Evolutionary conservation across 176 grass and related monocot genomes (phyloP).

Genomic region (Musa troglodytarum): DNA sequence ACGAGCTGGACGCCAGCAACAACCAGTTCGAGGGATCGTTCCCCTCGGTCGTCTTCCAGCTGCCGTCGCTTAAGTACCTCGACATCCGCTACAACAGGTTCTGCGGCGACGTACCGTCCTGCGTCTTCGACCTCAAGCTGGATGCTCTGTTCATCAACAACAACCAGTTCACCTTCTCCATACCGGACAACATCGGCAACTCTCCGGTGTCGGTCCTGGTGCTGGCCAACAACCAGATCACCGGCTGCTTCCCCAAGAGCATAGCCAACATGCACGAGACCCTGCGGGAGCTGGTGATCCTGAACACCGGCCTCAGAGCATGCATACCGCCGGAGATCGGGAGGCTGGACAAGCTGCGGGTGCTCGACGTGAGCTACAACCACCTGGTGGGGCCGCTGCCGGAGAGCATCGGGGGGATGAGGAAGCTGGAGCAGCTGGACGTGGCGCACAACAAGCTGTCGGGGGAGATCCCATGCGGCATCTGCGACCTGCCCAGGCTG

Average conservation of each 20-base stretch:
- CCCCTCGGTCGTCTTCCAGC: constrained; percentile 50
- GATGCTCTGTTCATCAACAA: constrained; percentile 90
- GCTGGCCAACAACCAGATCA: constrained; percentile 51
- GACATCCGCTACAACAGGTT: constrained; percentile 71
- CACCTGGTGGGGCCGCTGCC: constrained; percentile 54
- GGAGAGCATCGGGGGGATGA: constrained; percentile 55
- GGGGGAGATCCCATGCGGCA: constrained; percentile 54
- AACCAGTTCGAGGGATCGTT: constrained; percentile 53
- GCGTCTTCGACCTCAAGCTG: constrained; percentile 52
- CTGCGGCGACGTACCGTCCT: constrained; percentile 49
- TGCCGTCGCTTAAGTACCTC: constrained; percentile 55
- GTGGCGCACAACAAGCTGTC: constrained; percentile 63
- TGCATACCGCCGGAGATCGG: constrained; percentile 79
- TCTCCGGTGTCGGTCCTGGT: constrained; percentile 76
- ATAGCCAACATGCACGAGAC: constrained; percentile 65
- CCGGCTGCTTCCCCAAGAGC: constrained; percentile 64
- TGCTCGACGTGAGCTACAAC: constrained; percentile 85
- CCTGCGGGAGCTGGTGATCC: constrained; percentile 53
- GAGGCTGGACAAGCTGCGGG: constrained; percentile 67
- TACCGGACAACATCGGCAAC: constrained; percentile 51
- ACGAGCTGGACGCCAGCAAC: constrained; percentile 83
- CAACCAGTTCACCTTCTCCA: constrained; percentile 57
- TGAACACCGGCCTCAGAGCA: constrained; percentile 78
- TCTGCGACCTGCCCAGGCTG: constrained; percentile 59
- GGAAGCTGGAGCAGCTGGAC: constrained; percentile 62